Evolutionary conservation across 2,329 filamentous ascomycete species (phyloP), one percentile per base, ranked within the genome.

Genomic region (Allantophomopsis cytisporea): DNA sequence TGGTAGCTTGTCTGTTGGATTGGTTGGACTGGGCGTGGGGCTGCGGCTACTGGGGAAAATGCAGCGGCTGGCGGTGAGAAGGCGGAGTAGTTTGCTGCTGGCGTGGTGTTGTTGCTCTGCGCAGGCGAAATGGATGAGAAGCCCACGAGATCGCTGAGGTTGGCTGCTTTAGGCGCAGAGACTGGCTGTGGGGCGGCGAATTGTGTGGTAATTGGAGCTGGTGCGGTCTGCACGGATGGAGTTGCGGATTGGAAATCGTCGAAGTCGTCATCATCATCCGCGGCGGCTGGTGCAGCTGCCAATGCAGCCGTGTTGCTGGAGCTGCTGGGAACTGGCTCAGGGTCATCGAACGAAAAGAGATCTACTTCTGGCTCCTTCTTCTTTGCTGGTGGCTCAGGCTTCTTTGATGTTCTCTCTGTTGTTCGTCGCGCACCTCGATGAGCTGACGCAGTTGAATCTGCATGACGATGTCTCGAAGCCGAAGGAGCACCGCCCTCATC

Each of bases 161-260:
- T 85, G 47, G 78, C 80, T 50, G 82, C 79, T 58, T 94, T 80
- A 2, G 83, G 77, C 8, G 75, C 84, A n/a, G 84, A 87, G 23
- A 93, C 73, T 15, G 91, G 88, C 57, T 89, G 78, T 2, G 88
- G 88, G 20, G 83, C 74, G 11, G 83, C 84, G 52, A 87, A 87
- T 45, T 84, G 83, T 10, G 81, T 76, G 40, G 51, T 69, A 49
- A 50, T 73, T 41, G 53, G 69, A 51, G 63, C 60, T 42, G 62
- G 64, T 10, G 64, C 60, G 6, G 65, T 61, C 20, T 56, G 50
- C 12, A 61, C 48, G 23, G 69, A 62, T 3, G 80, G 74, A 2
- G 82, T 66, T 12, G 89, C 89, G 15, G 87, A 94, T 60, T 94
- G 86, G 68, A 96, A 96, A 55, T 98, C 91, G 55, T 96, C 91